A percentile compares a stretch with the other conserved stretches of the same genome.
These are phyloP conservation scores for Colletotrichum gloeosporioides DNA, from an alignment of 2,329 filamentous ascomycete species.

Conservation along the genomic window DNA sequence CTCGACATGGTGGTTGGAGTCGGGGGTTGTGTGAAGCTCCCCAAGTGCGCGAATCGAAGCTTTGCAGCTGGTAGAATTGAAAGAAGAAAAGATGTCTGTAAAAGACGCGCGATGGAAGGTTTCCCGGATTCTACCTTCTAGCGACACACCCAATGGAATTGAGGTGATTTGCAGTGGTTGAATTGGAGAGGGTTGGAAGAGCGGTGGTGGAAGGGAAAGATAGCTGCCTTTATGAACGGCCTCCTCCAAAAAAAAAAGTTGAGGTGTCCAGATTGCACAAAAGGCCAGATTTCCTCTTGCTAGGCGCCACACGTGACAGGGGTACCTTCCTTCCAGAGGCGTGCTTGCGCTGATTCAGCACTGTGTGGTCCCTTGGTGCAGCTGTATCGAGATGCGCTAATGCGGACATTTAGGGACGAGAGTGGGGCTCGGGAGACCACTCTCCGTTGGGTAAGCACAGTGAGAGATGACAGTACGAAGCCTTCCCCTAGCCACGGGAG, in stretches of 20 bases:
- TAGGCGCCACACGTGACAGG: conserved; percentile 35
- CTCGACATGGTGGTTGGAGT: conserved; percentile 47
- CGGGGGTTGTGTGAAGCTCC: conserved; percentile 19
- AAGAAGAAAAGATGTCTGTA: background rate
- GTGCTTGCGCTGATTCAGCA: conserved; percentile 4
- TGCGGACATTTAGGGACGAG: background rate
- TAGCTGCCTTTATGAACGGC: conserved; percentile 40
- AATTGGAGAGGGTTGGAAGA: conserved; percentile 13
- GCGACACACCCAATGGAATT: conserved; percentile 17
- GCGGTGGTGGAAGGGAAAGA: conserved; percentile 26
- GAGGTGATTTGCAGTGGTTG: conserved; percentile 18
- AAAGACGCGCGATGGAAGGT: background rate
- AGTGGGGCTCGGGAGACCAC: background rate
- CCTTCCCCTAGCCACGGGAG: conserved; percentile 6
- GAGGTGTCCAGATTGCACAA: conserved; percentile 51
- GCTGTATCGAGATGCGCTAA: background rate
- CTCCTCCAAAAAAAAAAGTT: conserved; percentile 36
- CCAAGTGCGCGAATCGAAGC: conserved; percentile 10
- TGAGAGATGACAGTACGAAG: background rate
- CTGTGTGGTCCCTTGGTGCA: conserved; percentile 23
- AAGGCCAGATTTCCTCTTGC: conserved; percentile 55
- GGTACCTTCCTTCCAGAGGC: conserved; percentile 13
- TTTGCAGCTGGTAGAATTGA: background rate
- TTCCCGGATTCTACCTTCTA: conserved; percentile 13
- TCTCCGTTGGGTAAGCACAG: conserved; percentile 11